Conservation (phyloP, 2,329 filamentous ascomycete species). For the Chaetomium strumarium region DNA sequence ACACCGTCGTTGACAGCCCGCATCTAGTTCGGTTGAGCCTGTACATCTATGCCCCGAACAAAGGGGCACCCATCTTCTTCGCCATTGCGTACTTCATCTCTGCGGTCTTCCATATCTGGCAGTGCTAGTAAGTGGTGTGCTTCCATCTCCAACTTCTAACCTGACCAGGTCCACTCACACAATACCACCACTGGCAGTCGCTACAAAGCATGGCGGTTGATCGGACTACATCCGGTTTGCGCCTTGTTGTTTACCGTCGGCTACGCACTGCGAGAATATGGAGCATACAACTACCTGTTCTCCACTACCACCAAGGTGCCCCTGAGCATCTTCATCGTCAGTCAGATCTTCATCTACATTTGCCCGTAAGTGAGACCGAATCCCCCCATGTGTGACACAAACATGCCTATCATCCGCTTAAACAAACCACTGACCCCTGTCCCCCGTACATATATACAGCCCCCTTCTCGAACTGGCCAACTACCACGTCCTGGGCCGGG, state of each 20-base stretch:
- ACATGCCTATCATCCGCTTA: background rate
- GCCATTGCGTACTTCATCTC: conserved; percentile 28
- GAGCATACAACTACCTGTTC: conserved; percentile 43
- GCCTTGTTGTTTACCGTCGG: conserved; percentile 46
- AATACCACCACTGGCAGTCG: conserved; percentile 32
- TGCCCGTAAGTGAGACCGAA: conserved; percentile 31
- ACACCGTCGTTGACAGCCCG: background rate
- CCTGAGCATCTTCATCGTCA: conserved; percentile 41
- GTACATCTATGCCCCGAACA: conserved; percentile 32
- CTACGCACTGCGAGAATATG: conserved; percentile 48
- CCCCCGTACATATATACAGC: conserved; percentile 27
- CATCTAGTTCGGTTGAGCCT: conserved; percentile 24
- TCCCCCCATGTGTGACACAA: background rate
- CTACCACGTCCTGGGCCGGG: conserved; percentile 57
- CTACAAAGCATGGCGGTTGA: conserved; percentile 47
- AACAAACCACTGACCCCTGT: background rate
- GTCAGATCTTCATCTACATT: conserved; percentile 37
- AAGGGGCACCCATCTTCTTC: conserved; percentile 35
- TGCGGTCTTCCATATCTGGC: conserved; percentile 29
- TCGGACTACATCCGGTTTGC: conserved; percentile 45
- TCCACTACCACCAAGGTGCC: background rate
- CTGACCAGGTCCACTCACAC: background rate
- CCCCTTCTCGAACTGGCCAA: conserved; percentile 58
- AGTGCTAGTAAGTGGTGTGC: conserved; percentile 33
- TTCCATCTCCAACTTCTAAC: background rate